Evolutionary conservation across 1,284 basidiomycete genomes (phyloP), one percentile per base, ranked within the genome.

Genomic region (Amylostereum areolatum): DNA sequence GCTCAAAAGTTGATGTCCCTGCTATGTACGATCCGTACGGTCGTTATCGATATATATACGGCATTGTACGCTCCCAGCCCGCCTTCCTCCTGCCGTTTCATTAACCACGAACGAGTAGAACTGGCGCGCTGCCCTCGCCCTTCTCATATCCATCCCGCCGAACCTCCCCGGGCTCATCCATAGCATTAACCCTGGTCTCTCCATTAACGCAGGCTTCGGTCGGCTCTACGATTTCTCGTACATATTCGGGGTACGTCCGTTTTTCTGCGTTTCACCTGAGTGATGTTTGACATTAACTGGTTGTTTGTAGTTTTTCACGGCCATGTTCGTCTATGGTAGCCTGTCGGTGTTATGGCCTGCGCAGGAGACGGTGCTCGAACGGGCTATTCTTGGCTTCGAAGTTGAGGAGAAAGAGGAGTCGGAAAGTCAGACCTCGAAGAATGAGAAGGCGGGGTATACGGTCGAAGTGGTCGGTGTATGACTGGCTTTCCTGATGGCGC

Each of bases 101-200:
- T 29, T 36, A 11, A 43, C 12, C 24, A 39, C 3, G 12, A 2
- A 40, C 50, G 11, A n/a, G n/a, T 57, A 88, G 85, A 89, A 89
- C 63, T 88, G 83, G 83, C 71, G 86, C 35, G 85, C 85, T 1
- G 75, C 78, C 10, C 69, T 80, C 1, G 79, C 86, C 0, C 67
- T 89, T 47, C 57, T 88, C 12, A 63, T 77, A 46, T 80, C 85
- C 1, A 78, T 86, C 1, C 73, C 76, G 1, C 85, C 83, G 1
- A 80, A 75, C 52, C 61, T 89, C 30, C 86, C 87, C 0, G 85
- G 85, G 0, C 70, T 89, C 43, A 76, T 85, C 49, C 74, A 77
- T 52, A 77, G 76, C 51, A 84, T 90, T 63, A 83, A 83, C 57
- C 59, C 77, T 2, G 69, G 66, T 18, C 74, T 87, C 56, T 48